Base-by-base conservation (phyloP, 108 stramenopile genomes). In the Parmales sp. region DNA sequence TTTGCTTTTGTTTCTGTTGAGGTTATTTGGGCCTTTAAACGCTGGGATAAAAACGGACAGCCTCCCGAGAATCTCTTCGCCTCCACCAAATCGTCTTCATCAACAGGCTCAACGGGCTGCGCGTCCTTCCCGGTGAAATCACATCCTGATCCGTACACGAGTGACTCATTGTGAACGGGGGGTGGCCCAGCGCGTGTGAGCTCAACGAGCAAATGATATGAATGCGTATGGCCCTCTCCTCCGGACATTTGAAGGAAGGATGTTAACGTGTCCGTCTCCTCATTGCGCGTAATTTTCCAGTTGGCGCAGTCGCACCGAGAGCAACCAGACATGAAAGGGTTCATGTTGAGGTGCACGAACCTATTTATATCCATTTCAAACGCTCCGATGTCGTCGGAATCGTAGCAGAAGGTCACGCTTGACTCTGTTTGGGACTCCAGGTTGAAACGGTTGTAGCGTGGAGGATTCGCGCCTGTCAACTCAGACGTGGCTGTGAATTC, bases 361-460 rank as follows among this genome's bases (percentile, higher is more conserved):
- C 54, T 60, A 34, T 60, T 60, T 6, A 60, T 31, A 28, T 31
- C 5, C 28, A 60, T 60, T 60, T 60, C 54, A 7, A 60, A 28
- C 0, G 54, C 54, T 3, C 54, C 54, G 4, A 6, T 31, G 31
- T 60, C 54, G 31, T 60, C 54, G 3, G 29, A 34, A 60, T 60
- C 54, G 28, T 60, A 60, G 16, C 54, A 60, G 31, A 60, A 60
- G 3, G 54, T 60, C 5, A 0, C 25, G 28, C 54, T 60, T 6
- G 3, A 0, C 28, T 60, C 54, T 3, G 54, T 60, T 34, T 34
- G 54, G 29, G 26, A 28, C 16, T 60, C 54, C 28, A 60, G 54
- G 28, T 60, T 60, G 54, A 60, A 60, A 3, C 54, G 54, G 31
- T 60, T 60, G 28, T 60, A 60, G 3, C 54, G 25, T 13, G 54